Evolutionary conservation across 306 rosid genomes (phyloP), one percentile per base, ranked within the genome.

Genomic region (cucumber (Cucumis sativus)): DNA sequence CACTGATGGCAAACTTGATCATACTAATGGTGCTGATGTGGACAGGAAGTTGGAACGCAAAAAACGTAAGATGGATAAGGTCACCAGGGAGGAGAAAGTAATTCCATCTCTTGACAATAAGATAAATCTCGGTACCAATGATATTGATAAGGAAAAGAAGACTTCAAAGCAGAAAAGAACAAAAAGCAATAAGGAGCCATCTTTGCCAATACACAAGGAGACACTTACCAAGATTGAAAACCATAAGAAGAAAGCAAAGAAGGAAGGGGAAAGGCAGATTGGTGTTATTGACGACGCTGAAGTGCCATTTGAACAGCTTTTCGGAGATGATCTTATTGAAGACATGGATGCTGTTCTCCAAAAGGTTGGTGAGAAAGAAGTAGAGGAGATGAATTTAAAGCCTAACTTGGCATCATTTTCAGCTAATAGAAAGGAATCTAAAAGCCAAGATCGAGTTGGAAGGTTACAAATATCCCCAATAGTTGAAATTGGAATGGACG

Each of bases 401-500:
- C 49, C 81, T 47, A 71, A 81, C 71, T 2, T 69, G 51, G 84
- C 76, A 37, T 79, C 82, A 40, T 75, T 86, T 66, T 51, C 80
- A 39, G 72, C 74, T 37, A 89, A 84, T 77, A 74, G 10, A 69
- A 88, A 79, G 81, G 84, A 74, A 57, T 58, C 79, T n/a, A 84
- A 83, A 67, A 71, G 9, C 51, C 77, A 51, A 67, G 81, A 76
- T 25, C 58, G 14, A 16, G 84, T 75, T 63, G 70, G 75, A 20
- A 39, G 81, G 15, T 35, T 66, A 20, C 77, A 78, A 62, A 62
- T 62, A 13, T 37, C 73, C 59, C 79, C 86, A 7, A 79, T 15
- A 37, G 58, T 33, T 28, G 96, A 94, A 81, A 83, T 94, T 41
- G 98, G 97, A 81, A 79, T 77, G 69, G 98, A 97, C 58, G 97